phyloP scores from a whole-genome alignment of 495 filamentous ascomycete species.

The Tricharina praecox region DNA sequence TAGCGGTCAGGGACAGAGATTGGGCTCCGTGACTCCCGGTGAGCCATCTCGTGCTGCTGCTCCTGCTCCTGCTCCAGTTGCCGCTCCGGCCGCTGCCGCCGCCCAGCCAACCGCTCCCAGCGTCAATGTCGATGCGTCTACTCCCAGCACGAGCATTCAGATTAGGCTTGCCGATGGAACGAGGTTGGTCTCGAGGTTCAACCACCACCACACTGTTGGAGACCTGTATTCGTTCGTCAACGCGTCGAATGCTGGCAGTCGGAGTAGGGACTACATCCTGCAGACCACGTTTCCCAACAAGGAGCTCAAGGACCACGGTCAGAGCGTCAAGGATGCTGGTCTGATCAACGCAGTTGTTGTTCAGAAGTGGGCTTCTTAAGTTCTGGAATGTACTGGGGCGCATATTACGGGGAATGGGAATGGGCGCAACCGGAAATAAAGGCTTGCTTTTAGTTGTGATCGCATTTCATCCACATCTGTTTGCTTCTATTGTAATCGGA shows the following conservation, averaged over 20 bases:
- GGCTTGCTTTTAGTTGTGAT: background rate
- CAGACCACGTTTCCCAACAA: conserved; percentile 95
- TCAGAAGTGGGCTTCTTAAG: conserved; percentile 49
- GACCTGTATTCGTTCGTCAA: conserved; percentile 79
- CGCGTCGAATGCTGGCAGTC: conserved; percentile 43
- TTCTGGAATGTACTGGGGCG: no score
- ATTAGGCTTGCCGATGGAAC: conserved; percentile 85
- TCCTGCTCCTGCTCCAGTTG: conserved; percentile 23
- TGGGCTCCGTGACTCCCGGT: conserved; percentile 84
- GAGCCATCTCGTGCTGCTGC: conserved; percentile 29
- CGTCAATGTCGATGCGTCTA: conserved; percentile 51
- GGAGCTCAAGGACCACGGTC: conserved; percentile 59
- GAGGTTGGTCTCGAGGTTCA: conserved; percentile 72
- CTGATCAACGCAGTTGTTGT: conserved; percentile 59
- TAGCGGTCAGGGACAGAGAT: conserved; percentile 57
- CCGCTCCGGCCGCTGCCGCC: conserved; percentile 30
- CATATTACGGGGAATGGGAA: no score
- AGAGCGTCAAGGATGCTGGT: conserved; percentile 44
- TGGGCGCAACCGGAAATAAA: background rate
- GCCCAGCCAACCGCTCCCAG: conserved; percentile 28
- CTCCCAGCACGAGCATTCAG: conserved; percentile 63
- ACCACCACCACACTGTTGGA: conserved; percentile 74
- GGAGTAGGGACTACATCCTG: conserved; percentile 51
- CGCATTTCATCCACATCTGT: background rate
- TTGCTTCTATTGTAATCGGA: no score